These are phyloP conservation scores for Vitis riparia DNA, from an alignment of 164 flowering plant species.

Conservation along the genomic window DNA sequence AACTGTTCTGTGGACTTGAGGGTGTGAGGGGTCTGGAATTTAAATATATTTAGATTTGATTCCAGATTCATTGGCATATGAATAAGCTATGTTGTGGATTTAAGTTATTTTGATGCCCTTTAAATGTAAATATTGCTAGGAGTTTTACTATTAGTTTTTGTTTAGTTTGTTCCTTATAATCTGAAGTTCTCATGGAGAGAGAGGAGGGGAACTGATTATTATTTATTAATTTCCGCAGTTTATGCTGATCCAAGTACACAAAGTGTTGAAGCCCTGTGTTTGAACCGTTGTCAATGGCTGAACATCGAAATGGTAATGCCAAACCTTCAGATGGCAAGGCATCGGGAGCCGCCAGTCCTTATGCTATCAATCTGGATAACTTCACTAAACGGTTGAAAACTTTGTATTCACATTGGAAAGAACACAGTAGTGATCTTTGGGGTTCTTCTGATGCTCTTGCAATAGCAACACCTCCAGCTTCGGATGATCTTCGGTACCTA, in stretches of 20 bases:
- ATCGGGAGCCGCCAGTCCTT: slow-evolving; percentile 18
- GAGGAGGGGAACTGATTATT: neutral
- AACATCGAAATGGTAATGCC: slow-evolving; percentile 28
- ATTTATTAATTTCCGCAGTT: slow-evolving; percentile 7
- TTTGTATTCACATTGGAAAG: slow-evolving; percentile 48
- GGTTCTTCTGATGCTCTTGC: slow-evolving; percentile 49
- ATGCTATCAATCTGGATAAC: slow-evolving; percentile 28
- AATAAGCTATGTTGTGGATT: too few relatives aligned
- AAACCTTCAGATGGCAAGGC: slow-evolving; percentile 22
- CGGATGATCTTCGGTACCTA: slow-evolving; percentile 70
- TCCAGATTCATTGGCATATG: too few relatives aligned
- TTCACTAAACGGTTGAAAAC: slow-evolving; percentile 40
- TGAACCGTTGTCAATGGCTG: slow-evolving; percentile 23
- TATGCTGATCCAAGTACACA: neutral
- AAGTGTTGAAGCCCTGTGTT: neutral
- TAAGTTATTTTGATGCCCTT: too few relatives aligned
- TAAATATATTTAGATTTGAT: too few relatives aligned
- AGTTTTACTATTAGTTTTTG: too few relatives aligned
- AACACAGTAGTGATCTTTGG: slow-evolving; percentile 51
- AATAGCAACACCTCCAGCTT: slow-evolving; percentile 73
- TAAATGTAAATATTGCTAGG: too few relatives aligned
- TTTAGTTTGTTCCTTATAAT: too few relatives aligned
- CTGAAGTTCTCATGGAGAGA: neutral
- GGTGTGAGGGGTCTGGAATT: too few relatives aligned
- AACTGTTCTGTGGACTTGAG: too few relatives aligned